A percentile compares a stretch with the other conserved stretches of the same genome.
These are phyloP conservation scores for Metschnikowia sp. DNA, from an alignment of 805 yeast species.

Conservation along the genomic window DNA sequence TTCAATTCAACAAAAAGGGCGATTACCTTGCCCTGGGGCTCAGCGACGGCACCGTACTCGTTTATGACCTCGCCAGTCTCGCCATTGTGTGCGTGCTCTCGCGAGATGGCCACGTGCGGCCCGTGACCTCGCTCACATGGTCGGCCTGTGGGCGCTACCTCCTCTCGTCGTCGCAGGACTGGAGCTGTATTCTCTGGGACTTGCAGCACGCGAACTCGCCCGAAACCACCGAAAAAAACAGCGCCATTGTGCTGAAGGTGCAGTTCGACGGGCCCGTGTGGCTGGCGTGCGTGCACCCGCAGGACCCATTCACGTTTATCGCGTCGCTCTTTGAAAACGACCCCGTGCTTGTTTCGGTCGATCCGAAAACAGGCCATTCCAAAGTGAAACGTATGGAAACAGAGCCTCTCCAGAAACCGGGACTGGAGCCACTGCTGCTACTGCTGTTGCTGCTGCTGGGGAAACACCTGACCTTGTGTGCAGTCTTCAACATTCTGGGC, in stretches of 20 bases:
- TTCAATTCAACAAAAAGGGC: constrained; percentile 70
- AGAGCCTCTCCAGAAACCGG: constrained; percentile 15
- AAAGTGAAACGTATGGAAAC: constrained; percentile 18
- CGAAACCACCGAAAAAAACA: constrained; percentile 6
- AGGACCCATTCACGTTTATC: constrained; percentile 43
- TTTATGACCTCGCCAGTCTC: constrained; percentile 49
- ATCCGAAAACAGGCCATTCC: constrained; percentile 6
- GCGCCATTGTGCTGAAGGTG: constrained; percentile 39
- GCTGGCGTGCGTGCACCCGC: constrained; percentile 60
- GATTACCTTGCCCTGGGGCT: constrained; percentile 48
- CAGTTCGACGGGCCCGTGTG: constrained; percentile 71
- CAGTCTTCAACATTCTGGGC: constrained; percentile 52
- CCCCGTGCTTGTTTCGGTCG: constrained; percentile 46
- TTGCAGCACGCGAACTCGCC: constrained; percentile 31
- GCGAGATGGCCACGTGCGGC: constrained; percentile 57
- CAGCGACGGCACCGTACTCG: constrained; percentile 14
- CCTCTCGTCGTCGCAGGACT: constrained; percentile 73
- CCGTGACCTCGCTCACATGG: constrained; percentile 77
- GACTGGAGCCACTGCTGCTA: constrained; percentile 9
- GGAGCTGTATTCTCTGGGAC: constrained; percentile 83
- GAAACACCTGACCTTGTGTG: constrained; percentile 45
- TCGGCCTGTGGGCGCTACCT: constrained; percentile 66
- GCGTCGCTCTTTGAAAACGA: constrained; percentile 65
- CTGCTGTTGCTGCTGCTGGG: constrained; percentile 26
- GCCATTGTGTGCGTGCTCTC: constrained; percentile 51